Base-by-base conservation (phyloP, 768 basidiomycete species). In the Mycena vulgaris region DNA sequence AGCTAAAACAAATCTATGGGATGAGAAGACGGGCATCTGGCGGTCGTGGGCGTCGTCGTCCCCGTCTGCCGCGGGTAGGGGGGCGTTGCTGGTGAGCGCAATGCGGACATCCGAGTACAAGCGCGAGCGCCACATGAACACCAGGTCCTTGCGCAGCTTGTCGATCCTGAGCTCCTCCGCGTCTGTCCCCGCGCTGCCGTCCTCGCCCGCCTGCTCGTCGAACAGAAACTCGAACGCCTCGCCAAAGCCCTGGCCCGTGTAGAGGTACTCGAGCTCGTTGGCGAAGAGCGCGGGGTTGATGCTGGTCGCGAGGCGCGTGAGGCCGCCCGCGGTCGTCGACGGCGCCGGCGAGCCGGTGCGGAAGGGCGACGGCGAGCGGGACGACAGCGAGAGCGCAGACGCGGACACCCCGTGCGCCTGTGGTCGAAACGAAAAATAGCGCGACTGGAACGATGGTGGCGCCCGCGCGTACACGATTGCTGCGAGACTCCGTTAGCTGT, bases 391-490 rank as follows among this genome's bases (percentile, higher is more conserved):
- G 39, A 90, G 80, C 0, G 89, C 85, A 1, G 92, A 93, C 69
- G 90, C 86, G 2, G 87, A 88, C 80, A 89, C 85, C 1, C 83
- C 76, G 66, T 85, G 87, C 28, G 89, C 86, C 71, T 88, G 83
- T 48, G 91, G 90, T 69, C 89, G 86, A 78, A 93, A 91, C 2
- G 92, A 90, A 77, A 98, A 97, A 77, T 96, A 98, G 42, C 94
- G 89, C 11, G 89, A 89, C 81, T 97, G 96, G 80, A 98, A 98
- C 21, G 90, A 92, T 1, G 95, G 96, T 4, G 96, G 95, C 19
- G 96, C 96, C 62, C 97, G 92, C 48, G 96, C 95, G 73, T 99
- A 98, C 0, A 98, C 92, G 75, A 98, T 92, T 23, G 97, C 97
- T 96, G 69, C 14, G 60, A 13, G 39, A 9, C 7, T 23, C 3